These are phyloP conservation scores for Blastocystis sp. DNA, from an alignment of 352 stramenopile species.

Conservation along the genomic window DNA sequence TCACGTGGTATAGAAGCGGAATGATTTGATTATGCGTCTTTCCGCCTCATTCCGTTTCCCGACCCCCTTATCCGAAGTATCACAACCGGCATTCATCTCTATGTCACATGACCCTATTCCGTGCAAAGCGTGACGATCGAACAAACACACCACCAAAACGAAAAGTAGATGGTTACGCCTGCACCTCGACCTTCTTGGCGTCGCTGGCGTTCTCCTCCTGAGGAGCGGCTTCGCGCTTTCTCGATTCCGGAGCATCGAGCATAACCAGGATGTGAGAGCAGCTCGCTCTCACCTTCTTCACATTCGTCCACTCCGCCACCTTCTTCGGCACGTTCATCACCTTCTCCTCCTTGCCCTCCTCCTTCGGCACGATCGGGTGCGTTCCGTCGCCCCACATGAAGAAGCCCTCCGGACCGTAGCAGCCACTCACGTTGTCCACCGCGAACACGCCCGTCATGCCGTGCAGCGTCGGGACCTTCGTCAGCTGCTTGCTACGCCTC, in stretches of 20 bases:
- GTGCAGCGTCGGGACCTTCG: slow-evolving; percentile 6
- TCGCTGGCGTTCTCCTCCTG: background rate
- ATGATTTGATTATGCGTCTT: too few relatives aligned
- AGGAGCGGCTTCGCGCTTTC: background rate
- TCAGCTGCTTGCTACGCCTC: background rate
- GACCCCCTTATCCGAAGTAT: too few relatives aligned
- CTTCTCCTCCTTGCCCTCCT: background rate
- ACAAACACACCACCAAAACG: background rate
- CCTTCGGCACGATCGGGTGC: background rate
- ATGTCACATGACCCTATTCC: too few relatives aligned
- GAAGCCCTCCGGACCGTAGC: slow-evolving; percentile 11
- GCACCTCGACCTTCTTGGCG: background rate
- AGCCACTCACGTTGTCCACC: slow-evolving; percentile 23
- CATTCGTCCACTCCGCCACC: background rate
- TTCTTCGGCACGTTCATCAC: background rate
- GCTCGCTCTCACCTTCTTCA: slow-evolving; percentile 26
- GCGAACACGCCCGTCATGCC: slow-evolving; percentile 56
- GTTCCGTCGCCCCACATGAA: slow-evolving; percentile 41
- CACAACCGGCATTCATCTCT: too few relatives aligned
- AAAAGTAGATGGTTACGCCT: background rate
- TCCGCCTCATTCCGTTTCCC: too few relatives aligned
- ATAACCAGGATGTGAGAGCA: slow-evolving; percentile 31
- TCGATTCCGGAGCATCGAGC: background rate
- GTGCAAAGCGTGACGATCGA: background rate
- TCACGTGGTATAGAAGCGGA: too few relatives aligned